Evolutionary conservation across 257 asterid species (phyloP), one percentile per base, ranked within the genome.

Genomic region (Cynanchum wilfordii): DNA sequence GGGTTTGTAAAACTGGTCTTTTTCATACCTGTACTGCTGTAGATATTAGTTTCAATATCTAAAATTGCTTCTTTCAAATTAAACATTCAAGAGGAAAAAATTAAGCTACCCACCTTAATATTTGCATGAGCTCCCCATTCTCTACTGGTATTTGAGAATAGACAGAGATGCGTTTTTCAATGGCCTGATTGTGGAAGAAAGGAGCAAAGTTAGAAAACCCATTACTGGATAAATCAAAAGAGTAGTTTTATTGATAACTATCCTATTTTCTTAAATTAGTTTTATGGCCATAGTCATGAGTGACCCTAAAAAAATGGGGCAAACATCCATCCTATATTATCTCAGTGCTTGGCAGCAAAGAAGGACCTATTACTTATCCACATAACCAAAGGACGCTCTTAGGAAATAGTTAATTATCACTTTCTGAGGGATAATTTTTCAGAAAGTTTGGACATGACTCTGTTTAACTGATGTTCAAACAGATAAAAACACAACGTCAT

Each of bases 71-170:
- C 70, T 52, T 72, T 75, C 52, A 45, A 75, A 80, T 55, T 62
- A 74, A 77, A 54, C 27, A 20, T 54, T n/a, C 59, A 73, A 70
- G 44, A 50, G 63, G 40, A 68, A 38, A n/a, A 52, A 17, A 69
- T 24, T 65, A 68, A 58, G 68, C 64, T 54, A 42, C 92, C 70
- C 82, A 91, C 97, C 91, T 80, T 78, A 91, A 79, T 57, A 91
- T 90, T 81, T 91, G 96, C 82, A 89, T 82, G 52, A 89, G 93
- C 86, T 89, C 97, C 82, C 97, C 97, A 84, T 91, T 89, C 82
- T 89, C 91, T 30, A 83, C 81, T 71, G 96, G 96, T 59, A 89
- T 73, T 84, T 89, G 96, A 76, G 97, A 84, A 85, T 83, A 91
- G 33, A 89, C 91, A 77, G 96, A 88, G 58, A 91, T 91, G 59